Percentiles rank a stretch among this genome's conserved stretches.
Conservation (phyloP, 75 land plant species). For the Cryptomeria japonica region DNA sequence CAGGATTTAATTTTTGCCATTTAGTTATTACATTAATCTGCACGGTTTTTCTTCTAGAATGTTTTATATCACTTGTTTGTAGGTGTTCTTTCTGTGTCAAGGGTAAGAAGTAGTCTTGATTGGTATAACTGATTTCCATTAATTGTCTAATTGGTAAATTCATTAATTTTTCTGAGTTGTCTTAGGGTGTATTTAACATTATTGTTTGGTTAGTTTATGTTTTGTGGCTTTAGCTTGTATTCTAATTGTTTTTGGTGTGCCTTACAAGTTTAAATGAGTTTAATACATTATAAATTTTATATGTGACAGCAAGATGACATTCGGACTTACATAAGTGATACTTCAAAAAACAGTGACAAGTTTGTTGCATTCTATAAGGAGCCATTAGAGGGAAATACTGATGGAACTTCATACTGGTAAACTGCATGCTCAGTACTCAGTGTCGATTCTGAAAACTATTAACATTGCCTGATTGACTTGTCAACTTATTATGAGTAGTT, state of each 20-base stretch:
- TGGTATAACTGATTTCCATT: not conserved
- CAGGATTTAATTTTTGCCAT: not conserved
- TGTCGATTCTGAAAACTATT: not conserved
- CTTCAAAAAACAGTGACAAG: constrained; percentile 62
- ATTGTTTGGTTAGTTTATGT: not conserved
- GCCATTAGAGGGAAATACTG: constrained; percentile 69
- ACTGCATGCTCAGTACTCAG: not conserved
- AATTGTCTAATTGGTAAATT: not conserved
- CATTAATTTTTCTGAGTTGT: not conserved
- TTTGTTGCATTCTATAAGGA: constrained; percentile 78
- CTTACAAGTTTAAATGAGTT: not conserved
- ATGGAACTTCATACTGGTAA: constrained; percentile 86
- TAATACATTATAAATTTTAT: not conserved
- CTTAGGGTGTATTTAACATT: not conserved
- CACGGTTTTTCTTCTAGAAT: not conserved
- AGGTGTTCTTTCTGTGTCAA: not conserved
- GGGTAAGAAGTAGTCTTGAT: not conserved
- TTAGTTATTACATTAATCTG: not conserved
- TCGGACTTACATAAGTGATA: constrained; percentile 66
- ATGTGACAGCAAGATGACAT: constrained; percentile 87
- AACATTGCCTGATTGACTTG: not conserved
- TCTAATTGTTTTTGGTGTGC: not conserved
- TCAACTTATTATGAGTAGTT: not conserved
- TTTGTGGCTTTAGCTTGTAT: not conserved
- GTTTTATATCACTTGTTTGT: not conserved